These are phyloP conservation scores for Rubroboletus satanas DNA, from an alignment of 768 basidiomycete species.

Conservation along the genomic window DNA sequence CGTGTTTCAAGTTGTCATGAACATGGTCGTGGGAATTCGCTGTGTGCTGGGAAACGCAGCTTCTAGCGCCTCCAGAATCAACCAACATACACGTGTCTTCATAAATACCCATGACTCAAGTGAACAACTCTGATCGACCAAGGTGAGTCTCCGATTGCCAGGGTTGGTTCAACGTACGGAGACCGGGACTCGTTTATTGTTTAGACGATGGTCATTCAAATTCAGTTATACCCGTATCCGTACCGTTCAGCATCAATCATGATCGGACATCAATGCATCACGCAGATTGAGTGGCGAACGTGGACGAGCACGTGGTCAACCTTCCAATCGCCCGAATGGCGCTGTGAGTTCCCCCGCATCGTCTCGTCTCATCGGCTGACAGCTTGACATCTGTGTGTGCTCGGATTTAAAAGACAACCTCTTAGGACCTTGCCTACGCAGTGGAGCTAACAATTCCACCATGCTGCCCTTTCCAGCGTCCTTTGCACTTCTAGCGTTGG, in stretches of 20 bases:
- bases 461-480: constrained; percentile 16
- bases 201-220: background rate
- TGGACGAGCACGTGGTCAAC: background rate
- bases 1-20: background rate
- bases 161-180: background rate
- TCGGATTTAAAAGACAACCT: constrained; percentile 3
- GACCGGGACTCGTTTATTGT: background rate
- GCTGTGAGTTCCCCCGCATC: background rate
- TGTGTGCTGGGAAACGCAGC: background rate
- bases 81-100: background rate
- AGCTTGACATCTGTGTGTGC: background rate
- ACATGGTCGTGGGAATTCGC: background rate
- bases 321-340: background rate
- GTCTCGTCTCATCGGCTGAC: background rate
- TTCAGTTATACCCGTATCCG: no score
- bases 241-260: background rate
- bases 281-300: constrained; percentile 11
- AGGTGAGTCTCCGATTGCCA: background rate
- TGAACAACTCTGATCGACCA: background rate
- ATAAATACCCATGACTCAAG: background rate
- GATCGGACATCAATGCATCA: background rate
- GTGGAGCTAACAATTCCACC: background rate
- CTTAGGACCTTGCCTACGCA: background rate
- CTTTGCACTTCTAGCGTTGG: constrained; percentile 12
- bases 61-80: background rate